These are phyloP conservation scores for Aureobasidium sp. DNA, from an alignment of 2,329 filamentous ascomycete species.

Conservation along the genomic window DNA sequence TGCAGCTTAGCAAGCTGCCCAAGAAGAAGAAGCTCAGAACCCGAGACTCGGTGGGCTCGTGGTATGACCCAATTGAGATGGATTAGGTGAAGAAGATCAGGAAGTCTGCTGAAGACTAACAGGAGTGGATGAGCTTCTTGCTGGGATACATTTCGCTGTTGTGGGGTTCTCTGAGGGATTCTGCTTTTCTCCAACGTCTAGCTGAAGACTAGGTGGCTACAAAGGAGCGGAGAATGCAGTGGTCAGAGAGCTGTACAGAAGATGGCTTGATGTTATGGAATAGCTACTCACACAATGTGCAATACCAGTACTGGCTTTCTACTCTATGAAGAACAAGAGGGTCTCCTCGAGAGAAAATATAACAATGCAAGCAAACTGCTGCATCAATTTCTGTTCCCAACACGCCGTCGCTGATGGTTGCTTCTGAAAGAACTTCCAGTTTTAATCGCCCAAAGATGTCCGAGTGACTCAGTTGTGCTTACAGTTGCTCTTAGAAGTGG, in stretches of 20 bases:
- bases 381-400: not conserved
- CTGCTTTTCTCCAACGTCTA: not conserved
- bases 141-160: not conserved
- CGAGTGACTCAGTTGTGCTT: no score
- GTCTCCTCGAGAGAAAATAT: not conserved
- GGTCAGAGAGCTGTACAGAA: not conserved
- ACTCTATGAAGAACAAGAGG: not conserved
- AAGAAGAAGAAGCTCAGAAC: not conserved
- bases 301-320: not conserved
- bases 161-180: not conserved
- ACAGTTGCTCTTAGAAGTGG: no score
- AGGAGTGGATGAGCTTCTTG: not conserved
- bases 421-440: no score
- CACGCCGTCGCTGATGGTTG: not conserved
- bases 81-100: not conserved
- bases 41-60: not conserved
- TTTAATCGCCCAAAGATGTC: no score
- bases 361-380: not conserved
- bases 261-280: not conserved
- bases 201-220: not conserved
- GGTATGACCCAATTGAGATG: not conserved
- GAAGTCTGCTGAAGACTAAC: not conserved
- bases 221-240: not conserved
- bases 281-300: not conserved
- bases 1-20: not conserved